Evolutionary conservation across 441 rosid genomes (phyloP).

Genomic region (Lepidium campestre): DNA sequence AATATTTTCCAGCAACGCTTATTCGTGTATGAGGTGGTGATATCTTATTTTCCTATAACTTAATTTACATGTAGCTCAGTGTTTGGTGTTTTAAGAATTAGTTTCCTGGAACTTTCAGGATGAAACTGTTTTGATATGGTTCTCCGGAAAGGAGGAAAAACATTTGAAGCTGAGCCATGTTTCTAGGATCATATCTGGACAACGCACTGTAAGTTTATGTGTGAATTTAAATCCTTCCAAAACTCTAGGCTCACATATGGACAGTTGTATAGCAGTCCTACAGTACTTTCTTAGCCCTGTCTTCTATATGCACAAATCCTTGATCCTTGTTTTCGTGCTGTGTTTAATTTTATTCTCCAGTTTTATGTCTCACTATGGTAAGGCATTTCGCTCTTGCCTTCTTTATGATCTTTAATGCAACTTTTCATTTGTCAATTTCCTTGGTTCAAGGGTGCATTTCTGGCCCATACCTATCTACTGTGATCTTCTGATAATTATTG

Average conservation of each 20-base stretch:
- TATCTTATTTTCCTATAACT: not conserved
- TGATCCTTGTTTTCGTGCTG: constrained; percentile 2
- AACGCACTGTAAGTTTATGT: constrained; percentile 77
- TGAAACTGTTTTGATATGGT: constrained; percentile 93
- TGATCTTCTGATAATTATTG: not conserved
- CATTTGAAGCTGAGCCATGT: constrained; percentile 88
- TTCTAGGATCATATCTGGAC: constrained; percentile 89
- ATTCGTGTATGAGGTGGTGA: not conserved
- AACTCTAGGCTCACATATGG: too few species aligned
- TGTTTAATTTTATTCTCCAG: not conserved
- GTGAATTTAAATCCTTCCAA: not conserved
- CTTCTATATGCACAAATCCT: not conserved
- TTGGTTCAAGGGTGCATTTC: not conserved
- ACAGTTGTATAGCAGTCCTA: not conserved
- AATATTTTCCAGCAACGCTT: not conserved
- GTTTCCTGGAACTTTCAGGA: constrained; percentile 55
- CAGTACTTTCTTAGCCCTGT: not conserved
- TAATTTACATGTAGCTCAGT: not conserved
- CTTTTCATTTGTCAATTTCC: constrained; percentile 5
- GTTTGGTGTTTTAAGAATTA: constrained; percentile 1
- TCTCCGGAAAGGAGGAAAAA: constrained; percentile 92
- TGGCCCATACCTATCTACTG: not conserved
- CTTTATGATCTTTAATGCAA: not conserved
- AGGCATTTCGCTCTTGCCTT: not conserved
- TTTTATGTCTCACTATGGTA: not conserved